These are phyloP conservation scores for Thelephora terrestris DNA, from an alignment of 1,284 basidiomycete species.

Conservation along the genomic window DNA sequence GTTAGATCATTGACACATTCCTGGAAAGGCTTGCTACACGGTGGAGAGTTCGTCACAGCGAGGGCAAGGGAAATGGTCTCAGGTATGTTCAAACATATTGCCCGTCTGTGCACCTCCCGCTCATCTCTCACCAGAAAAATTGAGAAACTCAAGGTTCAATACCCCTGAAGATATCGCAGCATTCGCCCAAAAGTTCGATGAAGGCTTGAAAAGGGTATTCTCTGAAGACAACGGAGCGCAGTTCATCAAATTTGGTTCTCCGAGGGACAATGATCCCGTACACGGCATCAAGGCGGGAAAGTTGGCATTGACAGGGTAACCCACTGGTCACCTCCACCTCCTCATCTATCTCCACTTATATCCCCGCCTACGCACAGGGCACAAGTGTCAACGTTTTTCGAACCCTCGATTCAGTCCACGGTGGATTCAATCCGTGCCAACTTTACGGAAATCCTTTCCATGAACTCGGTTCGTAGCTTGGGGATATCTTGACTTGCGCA, in stretches of 20 bases:
- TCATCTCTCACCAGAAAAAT: slow-evolving; percentile 18
- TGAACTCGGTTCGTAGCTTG: slow-evolving; percentile 52
- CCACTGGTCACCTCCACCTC: background rate
- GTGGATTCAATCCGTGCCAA: too few species aligned
- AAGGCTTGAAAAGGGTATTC: slow-evolving; percentile 38
- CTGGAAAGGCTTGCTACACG: slow-evolving; percentile 27
- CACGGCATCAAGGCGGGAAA: slow-evolving; percentile 37
- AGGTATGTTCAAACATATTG: slow-evolving; percentile 23
- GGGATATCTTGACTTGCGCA: too few species aligned
- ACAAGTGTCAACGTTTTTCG: slow-evolving; percentile 33
- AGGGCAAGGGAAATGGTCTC: slow-evolving; percentile 16
- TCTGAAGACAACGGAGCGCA: slow-evolving; percentile 30
- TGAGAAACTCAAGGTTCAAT: slow-evolving; percentile 21
- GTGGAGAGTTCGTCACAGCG: slow-evolving; percentile 28
- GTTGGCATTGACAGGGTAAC: slow-evolving; percentile 33
- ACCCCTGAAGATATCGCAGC: slow-evolving; percentile 28
- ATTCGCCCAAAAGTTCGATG: slow-evolving; percentile 40
- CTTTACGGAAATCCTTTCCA: slow-evolving; percentile 21
- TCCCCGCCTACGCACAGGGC: slow-evolving; percentile 20
- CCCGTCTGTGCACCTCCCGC: slow-evolving; percentile 16
- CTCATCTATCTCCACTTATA: background rate
- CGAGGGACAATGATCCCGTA: slow-evolving; percentile 33
- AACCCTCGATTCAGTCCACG: slow-evolving; percentile 27
- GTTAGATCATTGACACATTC: slow-evolving; percentile 22
- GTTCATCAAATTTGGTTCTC: slow-evolving; percentile 40